Evolutionary conservation across 169 alveolate genomes (phyloP).

Genomic region (Amoebophrya sp.): DNA sequence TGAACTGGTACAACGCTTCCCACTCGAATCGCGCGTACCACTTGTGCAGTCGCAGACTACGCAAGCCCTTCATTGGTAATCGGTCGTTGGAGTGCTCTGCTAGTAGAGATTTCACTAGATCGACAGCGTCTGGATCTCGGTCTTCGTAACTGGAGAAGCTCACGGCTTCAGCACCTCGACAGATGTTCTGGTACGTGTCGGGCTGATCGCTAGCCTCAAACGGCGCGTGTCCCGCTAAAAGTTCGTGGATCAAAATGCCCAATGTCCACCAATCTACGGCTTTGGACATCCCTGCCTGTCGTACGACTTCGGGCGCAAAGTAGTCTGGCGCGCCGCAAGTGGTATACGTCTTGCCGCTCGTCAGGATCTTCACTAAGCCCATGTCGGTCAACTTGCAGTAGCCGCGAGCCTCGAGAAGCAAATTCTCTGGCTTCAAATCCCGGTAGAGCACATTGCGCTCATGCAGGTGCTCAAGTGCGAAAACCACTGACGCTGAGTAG

Average conservation of each 20-base stretch:
- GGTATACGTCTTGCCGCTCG: constrained; percentile 38
- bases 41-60: neutral
- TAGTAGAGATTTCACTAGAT: neutral
- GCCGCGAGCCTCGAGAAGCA: constrained; percentile 37
- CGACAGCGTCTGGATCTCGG: neutral
- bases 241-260: constrained; percentile 8
- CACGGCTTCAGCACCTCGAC: neutral
- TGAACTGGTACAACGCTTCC: neutral
- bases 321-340: constrained; percentile 47
- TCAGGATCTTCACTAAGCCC: constrained; percentile 45
- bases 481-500: neutral
- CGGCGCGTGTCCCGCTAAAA: neutral
- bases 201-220: neutral
- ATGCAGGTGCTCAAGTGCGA: neutral
- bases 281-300: neutral
- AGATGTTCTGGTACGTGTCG: neutral
- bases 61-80: neutral
- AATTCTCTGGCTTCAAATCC: constrained; percentile 43
- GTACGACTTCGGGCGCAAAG: constrained; percentile 41
- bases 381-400: constrained; percentile 43
- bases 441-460: constrained; percentile 32
- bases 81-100: neutral
- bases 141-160: neutral
- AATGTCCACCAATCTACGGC: constrained; percentile 18
- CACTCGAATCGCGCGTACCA: neutral